These are phyloP conservation scores for Coemansia sp. DNA, from an alignment of 371 early-diverging fungal species.

Conservation along the genomic window DNA sequence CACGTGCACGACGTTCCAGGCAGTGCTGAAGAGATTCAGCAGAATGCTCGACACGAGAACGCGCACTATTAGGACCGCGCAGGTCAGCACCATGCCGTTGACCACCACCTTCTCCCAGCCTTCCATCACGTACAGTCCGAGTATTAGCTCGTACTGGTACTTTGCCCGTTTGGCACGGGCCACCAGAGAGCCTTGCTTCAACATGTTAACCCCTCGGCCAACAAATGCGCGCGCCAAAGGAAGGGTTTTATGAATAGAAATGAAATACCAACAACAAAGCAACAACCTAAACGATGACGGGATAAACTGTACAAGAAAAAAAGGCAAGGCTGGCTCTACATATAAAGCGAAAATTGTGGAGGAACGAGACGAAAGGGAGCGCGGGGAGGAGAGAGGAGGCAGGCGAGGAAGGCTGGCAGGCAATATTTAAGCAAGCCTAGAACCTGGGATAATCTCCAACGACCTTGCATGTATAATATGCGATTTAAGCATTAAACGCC, in stretches of 20 bases:
- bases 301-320: background rate
- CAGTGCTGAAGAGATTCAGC: background rate
- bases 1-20: no score
- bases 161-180: constrained; percentile 9
- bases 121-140: constrained; percentile 83
- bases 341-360: no score
- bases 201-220: no score
- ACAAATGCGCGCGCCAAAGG: no score
- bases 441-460: no score
- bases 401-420: no score
- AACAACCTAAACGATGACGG: no score
- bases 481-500: no score
- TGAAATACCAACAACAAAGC: background rate
- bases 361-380: background rate
- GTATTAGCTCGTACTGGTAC: constrained; percentile 67
- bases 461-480: no score
- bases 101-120: constrained; percentile 81
- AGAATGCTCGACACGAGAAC: constrained; percentile 16
- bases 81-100: constrained; percentile 37
- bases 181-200: background rate
- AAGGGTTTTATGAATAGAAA: no score
- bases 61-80: constrained; percentile 21
- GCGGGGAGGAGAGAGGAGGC: background rate
- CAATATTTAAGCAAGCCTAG: no score
- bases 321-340: background rate